These are phyloP conservation scores for Phytophthora multivora DNA, from an alignment of 352 stramenopile species.

Conservation along the genomic window DNA sequence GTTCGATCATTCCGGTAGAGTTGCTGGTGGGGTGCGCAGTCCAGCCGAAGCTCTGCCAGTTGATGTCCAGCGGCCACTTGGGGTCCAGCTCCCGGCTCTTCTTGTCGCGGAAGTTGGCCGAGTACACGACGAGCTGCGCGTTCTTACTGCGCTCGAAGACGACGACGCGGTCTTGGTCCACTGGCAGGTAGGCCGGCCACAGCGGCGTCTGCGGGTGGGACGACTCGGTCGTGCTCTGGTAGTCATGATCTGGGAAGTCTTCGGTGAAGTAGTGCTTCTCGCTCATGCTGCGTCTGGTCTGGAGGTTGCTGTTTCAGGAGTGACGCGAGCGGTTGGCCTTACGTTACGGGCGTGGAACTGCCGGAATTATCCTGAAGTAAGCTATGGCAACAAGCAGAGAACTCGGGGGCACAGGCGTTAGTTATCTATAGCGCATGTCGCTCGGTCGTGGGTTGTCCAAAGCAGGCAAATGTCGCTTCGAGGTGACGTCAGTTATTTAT, in stretches of 20 bases:
- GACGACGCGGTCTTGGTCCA: conserved; percentile 63
- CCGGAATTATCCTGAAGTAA: conserved; percentile 3
- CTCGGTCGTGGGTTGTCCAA: background rate
- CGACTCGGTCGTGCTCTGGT: conserved; percentile 62
- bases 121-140: conserved; percentile 79
- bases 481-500: background rate
- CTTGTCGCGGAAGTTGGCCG: conserved; percentile 66
- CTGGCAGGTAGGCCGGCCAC: conserved; percentile 71
- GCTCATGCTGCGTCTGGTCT: conserved; percentile 19
- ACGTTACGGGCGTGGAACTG: conserved; percentile 1
- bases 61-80: conserved; percentile 79
- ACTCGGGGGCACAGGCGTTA: background rate
- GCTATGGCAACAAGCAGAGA: background rate
- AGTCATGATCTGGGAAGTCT: conserved; percentile 77
- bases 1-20: conserved; percentile 66
- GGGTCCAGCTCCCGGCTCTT: conserved; percentile 52
- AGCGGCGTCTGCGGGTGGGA: conserved; percentile 63
- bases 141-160: conserved; percentile 86
- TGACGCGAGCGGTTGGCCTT: conserved; percentile 1
- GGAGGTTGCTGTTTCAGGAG: conserved; percentile 14
- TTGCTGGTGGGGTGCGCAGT: conserved; percentile 70
- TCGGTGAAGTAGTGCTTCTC: conserved; percentile 64
- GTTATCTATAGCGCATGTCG: conserved; percentile 6
- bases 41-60: conserved; percentile 85
- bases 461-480: conserved; percentile 13